phyloP scores from a whole-genome alignment of 345 rosid genomes.

The Brassica incana region DNA sequence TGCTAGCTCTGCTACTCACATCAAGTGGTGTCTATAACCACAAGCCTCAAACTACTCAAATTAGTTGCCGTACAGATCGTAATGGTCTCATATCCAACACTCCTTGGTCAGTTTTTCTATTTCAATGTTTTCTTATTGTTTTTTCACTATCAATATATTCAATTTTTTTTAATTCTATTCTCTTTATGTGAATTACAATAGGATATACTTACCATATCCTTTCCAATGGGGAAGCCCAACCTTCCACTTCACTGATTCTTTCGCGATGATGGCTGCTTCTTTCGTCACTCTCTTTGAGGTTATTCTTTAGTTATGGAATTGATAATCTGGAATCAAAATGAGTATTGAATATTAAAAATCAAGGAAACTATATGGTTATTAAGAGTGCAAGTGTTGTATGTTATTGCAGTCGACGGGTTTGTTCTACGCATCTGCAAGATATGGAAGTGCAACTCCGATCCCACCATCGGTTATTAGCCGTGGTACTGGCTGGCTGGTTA shows the following conservation, averaged over 20 bases:
- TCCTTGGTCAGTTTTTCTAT: constrained; percentile 51
- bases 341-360: neutral
- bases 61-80: constrained; percentile 71
- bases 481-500: constrained; percentile 71
- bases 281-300: constrained; percentile 77
- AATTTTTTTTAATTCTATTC: neutral
- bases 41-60: constrained; percentile 51
- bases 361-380: neutral
- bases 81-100: constrained; percentile 56
- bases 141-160: neutral
- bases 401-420: constrained; percentile 59
- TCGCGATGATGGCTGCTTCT: constrained; percentile 70
- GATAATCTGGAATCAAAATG: neutral
- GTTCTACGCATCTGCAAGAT: constrained; percentile 65
- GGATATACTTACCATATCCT: constrained; percentile 71
- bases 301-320: neutral
- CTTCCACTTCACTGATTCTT: constrained; percentile 53
- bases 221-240: constrained; percentile 82
- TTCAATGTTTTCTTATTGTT: neutral
- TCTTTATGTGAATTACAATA: constrained; percentile 27
- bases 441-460: constrained; percentile 69
- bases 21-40: constrained; percentile 52
- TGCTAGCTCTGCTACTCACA: constrained; percentile 54
- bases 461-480: constrained; percentile 72
- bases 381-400: neutral